Conservation (phyloP, 257 asterid species). For the Oldenlandia corymbosa region DNA sequence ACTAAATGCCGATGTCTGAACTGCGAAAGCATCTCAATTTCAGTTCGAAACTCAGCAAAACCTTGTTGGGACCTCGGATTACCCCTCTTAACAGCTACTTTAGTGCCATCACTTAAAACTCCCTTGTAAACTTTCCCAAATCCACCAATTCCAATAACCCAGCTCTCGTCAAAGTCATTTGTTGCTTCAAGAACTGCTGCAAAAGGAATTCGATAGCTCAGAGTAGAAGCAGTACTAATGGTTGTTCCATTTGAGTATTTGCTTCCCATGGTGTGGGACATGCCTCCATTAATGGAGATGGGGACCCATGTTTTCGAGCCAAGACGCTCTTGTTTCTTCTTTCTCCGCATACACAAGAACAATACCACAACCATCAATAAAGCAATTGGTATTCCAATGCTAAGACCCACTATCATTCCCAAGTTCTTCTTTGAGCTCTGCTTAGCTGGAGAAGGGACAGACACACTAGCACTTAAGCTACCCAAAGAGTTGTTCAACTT, state of each 20-base stretch:
- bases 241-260: slow-evolving; percentile 73
- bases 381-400: slow-evolving; percentile 38
- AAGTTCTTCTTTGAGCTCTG: slow-evolving; percentile 37
- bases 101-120: slow-evolving; percentile 52
- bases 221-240: slow-evolving; percentile 47
- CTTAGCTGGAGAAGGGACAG: slow-evolving; percentile 28
- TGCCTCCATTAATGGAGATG: slow-evolving; percentile 51
- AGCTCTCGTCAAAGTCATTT: slow-evolving; percentile 58
- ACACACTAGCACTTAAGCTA: slow-evolving; percentile 46
- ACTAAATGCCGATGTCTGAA: slow-evolving; percentile 83
- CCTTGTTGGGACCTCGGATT: slow-evolving; percentile 80
- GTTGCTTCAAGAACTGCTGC: slow-evolving; percentile 69
- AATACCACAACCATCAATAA: slow-evolving; percentile 30
- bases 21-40: slow-evolving; percentile 82
- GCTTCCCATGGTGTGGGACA: slow-evolving; percentile 81
- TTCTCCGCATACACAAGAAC: slow-evolving; percentile 27
- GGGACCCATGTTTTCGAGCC: slow-evolving; percentile 73
- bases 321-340: slow-evolving; percentile 39
- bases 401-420: slow-evolving; percentile 61
- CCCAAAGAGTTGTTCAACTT: slow-evolving; percentile 55
- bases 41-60: slow-evolving; percentile 66
- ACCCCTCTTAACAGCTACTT: slow-evolving; percentile 76
- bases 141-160: slow-evolving; percentile 78
- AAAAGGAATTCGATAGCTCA: slow-evolving; percentile 77
- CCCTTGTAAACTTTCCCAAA: slow-evolving; percentile 88